Conservation (phyloP, 2,329 filamentous ascomycete species). For the Penicillium sp. region DNA sequence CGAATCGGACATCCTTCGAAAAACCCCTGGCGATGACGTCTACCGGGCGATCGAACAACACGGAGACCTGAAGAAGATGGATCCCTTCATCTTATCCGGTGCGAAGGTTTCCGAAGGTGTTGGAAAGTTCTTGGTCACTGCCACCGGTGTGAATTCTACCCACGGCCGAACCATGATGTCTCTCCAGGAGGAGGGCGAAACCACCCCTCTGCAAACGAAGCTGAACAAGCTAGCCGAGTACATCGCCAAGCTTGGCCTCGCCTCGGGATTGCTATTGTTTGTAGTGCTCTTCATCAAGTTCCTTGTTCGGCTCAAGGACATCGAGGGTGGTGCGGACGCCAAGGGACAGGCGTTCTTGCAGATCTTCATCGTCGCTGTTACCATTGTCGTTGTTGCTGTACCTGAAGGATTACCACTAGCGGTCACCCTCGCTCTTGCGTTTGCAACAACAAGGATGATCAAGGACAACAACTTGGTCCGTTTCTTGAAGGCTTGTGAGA, state of each 20-base stretch:
- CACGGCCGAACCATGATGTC: conserved; percentile 76
- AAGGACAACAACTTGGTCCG: conserved; percentile 60
- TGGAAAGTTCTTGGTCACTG: conserved; percentile 69
- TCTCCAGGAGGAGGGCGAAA: conserved; percentile 68
- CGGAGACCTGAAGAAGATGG: conserved; percentile 59
- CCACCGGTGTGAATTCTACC: conserved; percentile 67
- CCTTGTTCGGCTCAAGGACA: conserved; percentile 55
- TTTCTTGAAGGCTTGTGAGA: conserved; percentile 56
- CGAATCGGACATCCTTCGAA: conserved; percentile 68
- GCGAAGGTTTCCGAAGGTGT: conserved; percentile 72
- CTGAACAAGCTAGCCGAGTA: conserved; percentile 72
- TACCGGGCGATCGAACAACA: conserved; percentile 58
- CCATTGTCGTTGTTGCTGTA: conserved; percentile 56
- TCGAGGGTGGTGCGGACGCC: conserved; percentile 40
- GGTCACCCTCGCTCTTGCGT: conserved; percentile 58
- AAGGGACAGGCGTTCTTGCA: conserved; percentile 56
- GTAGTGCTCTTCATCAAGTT: conserved; percentile 76
- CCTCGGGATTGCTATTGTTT: conserved; percentile 69
- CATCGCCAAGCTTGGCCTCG: conserved; percentile 69
- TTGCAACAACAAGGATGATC: conserved; percentile 59
- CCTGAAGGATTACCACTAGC: conserved; percentile 58
- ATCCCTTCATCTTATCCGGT: conserved; percentile 76
- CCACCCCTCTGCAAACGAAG: conserved; percentile 73
- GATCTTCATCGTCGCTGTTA: conserved; percentile 56
- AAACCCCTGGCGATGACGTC: conserved; percentile 60